Evolutionary conservation across 2,329 filamentous ascomycete genomes (phyloP).

Genomic region (Orbilia brochopaga): DNA sequence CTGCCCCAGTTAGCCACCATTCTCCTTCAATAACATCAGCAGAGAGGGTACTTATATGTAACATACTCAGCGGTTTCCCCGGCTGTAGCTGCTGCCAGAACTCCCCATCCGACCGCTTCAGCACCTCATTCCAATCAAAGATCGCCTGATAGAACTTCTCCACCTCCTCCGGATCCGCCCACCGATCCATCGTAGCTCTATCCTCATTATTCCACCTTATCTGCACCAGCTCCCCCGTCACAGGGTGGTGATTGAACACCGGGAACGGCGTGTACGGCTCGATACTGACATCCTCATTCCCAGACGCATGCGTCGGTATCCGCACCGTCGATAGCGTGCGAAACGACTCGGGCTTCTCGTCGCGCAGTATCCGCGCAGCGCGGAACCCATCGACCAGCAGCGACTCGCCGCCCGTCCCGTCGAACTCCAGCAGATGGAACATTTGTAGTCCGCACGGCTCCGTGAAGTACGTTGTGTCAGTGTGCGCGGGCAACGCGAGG

Average conservation of each 20-base stretch:
- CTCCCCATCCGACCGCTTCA: slow-evolving; percentile 70
- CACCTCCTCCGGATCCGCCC: slow-evolving; percentile 61
- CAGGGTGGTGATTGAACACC: slow-evolving; percentile 69
- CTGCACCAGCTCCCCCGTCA: slow-evolving; percentile 63
- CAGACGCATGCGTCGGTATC: slow-evolving; percentile 81
- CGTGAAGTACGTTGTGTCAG: slow-evolving; percentile 94
- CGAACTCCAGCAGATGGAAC: slow-evolving; percentile 88
- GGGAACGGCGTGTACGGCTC: slow-evolving; percentile 73
- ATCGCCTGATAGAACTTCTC: slow-evolving; percentile 80
- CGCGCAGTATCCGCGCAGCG: slow-evolving; percentile 68
- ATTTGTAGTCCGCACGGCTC: slow-evolving; percentile 90
- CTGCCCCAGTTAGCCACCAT: slow-evolving; percentile 58
- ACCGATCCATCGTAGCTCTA: slow-evolving; percentile 70
- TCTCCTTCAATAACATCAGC: slow-evolving; percentile 46
- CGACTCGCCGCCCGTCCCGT: slow-evolving; percentile 74
- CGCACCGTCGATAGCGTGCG: slow-evolving; percentile 64
- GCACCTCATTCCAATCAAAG: slow-evolving; percentile 72
- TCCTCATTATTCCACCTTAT: slow-evolving; percentile 95
- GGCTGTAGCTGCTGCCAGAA: slow-evolving; percentile 83
- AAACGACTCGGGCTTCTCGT: slow-evolving; percentile 66
- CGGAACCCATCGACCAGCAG: slow-evolving; percentile 86
- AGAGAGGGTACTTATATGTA: neutral
- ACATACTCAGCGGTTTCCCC: slow-evolving; percentile 75
- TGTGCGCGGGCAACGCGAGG: slow-evolving; percentile 80
- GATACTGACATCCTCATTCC: slow-evolving; percentile 82